Percentiles rank a stretch among this genome's conserved stretches.
Evolutionary conservation across 2,329 filamentous ascomycete genomes (phyloP).

Genomic region (Eutypella sp.): DNA sequence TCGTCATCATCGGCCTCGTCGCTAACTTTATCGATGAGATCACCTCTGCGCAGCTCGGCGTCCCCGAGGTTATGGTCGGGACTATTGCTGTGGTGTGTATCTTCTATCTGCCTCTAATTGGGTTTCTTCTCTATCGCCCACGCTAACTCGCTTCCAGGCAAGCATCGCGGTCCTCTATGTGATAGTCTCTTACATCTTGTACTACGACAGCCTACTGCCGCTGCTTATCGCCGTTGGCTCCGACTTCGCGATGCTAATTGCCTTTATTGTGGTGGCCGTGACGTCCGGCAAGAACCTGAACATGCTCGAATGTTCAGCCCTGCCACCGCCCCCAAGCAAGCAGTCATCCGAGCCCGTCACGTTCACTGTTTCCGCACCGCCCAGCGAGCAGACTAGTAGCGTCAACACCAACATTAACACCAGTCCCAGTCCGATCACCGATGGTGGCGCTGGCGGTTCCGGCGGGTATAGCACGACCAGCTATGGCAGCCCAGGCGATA

Average conservation of each 20-base stretch:
- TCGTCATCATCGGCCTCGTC: constrained; percentile 73
- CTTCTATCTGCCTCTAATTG: background rate
- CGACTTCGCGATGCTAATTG: constrained; percentile 68
- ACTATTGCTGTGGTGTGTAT: constrained; percentile 72
- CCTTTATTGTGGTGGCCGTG: constrained; percentile 71
- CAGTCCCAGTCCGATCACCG: background rate
- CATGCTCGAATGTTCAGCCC: constrained; percentile 63
- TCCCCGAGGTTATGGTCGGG: constrained; percentile 69
- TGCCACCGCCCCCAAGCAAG: constrained; percentile 33
- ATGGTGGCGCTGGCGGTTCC: background rate
- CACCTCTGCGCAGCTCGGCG: constrained; percentile 57
- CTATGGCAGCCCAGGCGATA: constrained; percentile 17
- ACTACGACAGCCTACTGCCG: constrained; percentile 70
- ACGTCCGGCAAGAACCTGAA: constrained; percentile 76
- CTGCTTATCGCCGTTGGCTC: constrained; percentile 62
- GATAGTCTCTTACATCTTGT: constrained; percentile 75
- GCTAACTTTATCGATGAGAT: constrained; percentile 80
- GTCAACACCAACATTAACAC: background rate
- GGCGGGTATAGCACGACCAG: constrained; percentile 18
- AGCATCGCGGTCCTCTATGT: constrained; percentile 76
- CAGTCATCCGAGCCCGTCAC: constrained; percentile 27
- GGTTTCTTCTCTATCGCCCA: background rate
- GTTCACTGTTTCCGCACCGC: constrained; percentile 13
- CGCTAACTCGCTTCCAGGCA: constrained; percentile 46
- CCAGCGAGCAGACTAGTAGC: background rate